A percentile compares a stretch with the other conserved stretches of the same genome.
Evolutionary conservation across 768 basidiomycete genomes (phyloP).

Genomic region (Floccularia luteovirens): DNA sequence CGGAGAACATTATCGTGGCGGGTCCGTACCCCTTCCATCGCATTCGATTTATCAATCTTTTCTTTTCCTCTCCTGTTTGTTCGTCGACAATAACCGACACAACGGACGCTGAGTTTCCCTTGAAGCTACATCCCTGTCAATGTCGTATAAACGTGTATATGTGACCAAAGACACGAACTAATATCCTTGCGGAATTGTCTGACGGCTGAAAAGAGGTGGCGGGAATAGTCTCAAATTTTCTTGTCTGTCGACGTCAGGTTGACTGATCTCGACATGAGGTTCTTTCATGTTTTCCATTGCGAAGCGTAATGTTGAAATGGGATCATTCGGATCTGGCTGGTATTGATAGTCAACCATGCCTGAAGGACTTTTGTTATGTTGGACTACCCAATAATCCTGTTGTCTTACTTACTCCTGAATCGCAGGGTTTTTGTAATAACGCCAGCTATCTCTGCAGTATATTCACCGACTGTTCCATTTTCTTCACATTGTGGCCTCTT

Average conservation of each 20-base stretch:
- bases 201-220: constrained; percentile 84
- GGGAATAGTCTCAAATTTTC: constrained; percentile 76
- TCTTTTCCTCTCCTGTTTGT: constrained; percentile 74
- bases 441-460: constrained; percentile 67
- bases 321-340: constrained; percentile 66
- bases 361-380: constrained; percentile 20
- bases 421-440: constrained; percentile 75
- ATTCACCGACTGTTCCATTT: constrained; percentile 51
- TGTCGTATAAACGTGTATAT: not conserved
- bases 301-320: constrained; percentile 56
- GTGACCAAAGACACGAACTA: constrained; percentile 36
- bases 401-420: constrained; percentile 69
- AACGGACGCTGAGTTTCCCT: constrained; percentile 69
- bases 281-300: constrained; percentile 83
- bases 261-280: constrained; percentile 22
- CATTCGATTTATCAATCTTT: constrained; percentile 76
- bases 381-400: not conserved
- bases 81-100: constrained; percentile 59
- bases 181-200: constrained; percentile 73
- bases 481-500: constrained; percentile 22
- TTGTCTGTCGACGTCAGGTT: constrained; percentile 15
- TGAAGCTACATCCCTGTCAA: constrained; percentile 44
- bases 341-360: constrained; percentile 95
- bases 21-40: constrained; percentile 85
- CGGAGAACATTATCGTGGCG: constrained; percentile 59